These are phyloP conservation scores for Knoxdaviesia capensis DNA, from an alignment of 2,329 filamentous ascomycete genomes.

Conservation along the genomic window DNA sequence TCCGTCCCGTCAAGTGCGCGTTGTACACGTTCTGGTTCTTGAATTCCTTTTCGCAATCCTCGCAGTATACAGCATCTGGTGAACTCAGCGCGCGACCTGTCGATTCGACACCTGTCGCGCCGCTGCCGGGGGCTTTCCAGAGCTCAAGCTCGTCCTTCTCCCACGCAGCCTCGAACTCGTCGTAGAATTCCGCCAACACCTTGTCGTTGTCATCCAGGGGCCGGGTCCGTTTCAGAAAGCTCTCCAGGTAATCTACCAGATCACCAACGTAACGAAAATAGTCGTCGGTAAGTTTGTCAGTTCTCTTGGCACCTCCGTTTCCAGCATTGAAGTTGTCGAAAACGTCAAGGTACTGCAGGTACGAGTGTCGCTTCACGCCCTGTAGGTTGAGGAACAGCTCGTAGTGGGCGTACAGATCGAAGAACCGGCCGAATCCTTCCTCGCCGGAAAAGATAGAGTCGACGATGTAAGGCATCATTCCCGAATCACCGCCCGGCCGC, in stretches of 20 bases:
- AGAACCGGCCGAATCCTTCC: conserved; percentile 79
- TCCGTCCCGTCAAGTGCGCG: conserved; percentile 72
- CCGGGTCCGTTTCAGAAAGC: conserved; percentile 65
- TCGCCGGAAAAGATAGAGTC: conserved; percentile 92
- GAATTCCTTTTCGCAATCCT: conserved; percentile 86
- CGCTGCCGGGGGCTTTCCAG: conserved; percentile 37
- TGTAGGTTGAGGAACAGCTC: conserved; percentile 83
- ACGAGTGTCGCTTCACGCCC: conserved; percentile 65
- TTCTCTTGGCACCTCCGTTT: conserved; percentile 51
- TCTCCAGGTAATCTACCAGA: conserved; percentile 66
- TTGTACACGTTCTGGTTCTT: conserved; percentile 92
- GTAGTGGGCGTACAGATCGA: conserved; percentile 70
- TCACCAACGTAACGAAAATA: conserved; percentile 81
- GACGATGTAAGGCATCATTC: conserved; percentile 42
- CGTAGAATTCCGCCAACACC: conserved; percentile 54
- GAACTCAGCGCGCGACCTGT: neutral
- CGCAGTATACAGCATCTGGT: conserved; percentile 64
- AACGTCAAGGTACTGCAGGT: conserved; percentile 78
- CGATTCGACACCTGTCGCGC: conserved; percentile 8
- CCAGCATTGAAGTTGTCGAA: conserved; percentile 76
- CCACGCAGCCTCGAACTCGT: conserved; percentile 74
- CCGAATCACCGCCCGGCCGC: conserved; percentile 38
- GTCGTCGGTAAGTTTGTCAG: conserved; percentile 75
- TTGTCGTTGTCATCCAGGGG: conserved; percentile 75
- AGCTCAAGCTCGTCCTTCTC: conserved; percentile 57